Evolutionary conservation across 2,329 filamentous ascomycete species (phyloP).

Genomic region (Xylaria sp.): DNA sequence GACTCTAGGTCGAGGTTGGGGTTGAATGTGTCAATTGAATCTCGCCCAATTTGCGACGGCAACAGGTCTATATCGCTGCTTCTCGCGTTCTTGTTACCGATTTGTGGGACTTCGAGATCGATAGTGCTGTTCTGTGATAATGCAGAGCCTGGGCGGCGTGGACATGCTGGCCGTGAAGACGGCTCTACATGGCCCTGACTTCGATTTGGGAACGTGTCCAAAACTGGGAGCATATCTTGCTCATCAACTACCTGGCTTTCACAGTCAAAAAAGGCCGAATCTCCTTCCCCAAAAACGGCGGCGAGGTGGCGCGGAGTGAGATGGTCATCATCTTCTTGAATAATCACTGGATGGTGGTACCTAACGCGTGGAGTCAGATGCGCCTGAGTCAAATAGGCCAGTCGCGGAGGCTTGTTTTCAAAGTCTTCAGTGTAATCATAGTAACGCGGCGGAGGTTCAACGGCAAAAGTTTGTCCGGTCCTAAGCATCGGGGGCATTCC

Average conservation of each 20-base stretch:
- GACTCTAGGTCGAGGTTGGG: constrained; percentile 48
- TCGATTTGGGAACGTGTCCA: constrained; percentile 19
- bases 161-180: constrained; percentile 28
- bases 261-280: constrained; percentile 44
- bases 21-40: constrained; percentile 49
- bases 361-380: constrained; percentile 41
- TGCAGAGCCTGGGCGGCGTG: constrained; percentile 31
- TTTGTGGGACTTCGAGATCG: constrained; percentile 31
- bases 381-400: constrained; percentile 36
- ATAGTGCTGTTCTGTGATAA: constrained; percentile 36
- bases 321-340: constrained; percentile 45
- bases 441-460: constrained; percentile 53
- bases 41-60: constrained; percentile 48
- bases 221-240: constrained; percentile 16
- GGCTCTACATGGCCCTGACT: constrained; percentile 23
- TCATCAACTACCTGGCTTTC: constrained; percentile 40
- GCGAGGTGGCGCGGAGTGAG: constrained; percentile 43
- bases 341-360: constrained; percentile 39
- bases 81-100: constrained; percentile 33
- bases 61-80: constrained; percentile 50
- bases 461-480: constrained; percentile 36
- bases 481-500: constrained; percentile 46
- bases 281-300: constrained; percentile 41
- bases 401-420: constrained; percentile 49
- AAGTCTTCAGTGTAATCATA: constrained; percentile 67